phyloP scores from a whole-genome alignment of 2,329 filamentous ascomycete genomes.

The Alternaria atra region DNA sequence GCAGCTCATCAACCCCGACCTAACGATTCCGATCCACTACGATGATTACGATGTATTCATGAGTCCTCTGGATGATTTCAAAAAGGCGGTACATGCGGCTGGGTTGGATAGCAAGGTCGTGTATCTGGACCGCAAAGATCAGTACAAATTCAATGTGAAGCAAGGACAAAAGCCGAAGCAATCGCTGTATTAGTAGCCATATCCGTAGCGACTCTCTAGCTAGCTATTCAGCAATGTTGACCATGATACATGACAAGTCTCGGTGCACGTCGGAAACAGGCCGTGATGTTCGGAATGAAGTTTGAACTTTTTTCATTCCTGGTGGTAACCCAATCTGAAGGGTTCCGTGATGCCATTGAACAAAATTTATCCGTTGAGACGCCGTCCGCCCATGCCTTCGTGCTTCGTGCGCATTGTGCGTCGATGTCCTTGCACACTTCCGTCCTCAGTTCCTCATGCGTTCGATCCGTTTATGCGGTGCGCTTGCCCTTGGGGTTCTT shows the following conservation, averaged over 20 bases:
- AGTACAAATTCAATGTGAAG: constrained; percentile 64
- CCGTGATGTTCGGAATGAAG: constrained; percentile 27
- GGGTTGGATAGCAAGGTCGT: constrained; percentile 64
- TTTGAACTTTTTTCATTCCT: constrained; percentile 46
- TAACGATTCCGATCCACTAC: constrained; percentile 64
- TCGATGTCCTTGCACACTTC: constrained; percentile 18
- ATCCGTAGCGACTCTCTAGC: background rate
- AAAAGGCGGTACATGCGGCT: constrained; percentile 62
- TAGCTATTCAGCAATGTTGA: constrained; percentile 9
- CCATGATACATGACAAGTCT: constrained; percentile 2
- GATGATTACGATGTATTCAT: constrained; percentile 66
- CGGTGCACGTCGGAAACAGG: constrained; percentile 3
- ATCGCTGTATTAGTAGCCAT: constrained; percentile 15
- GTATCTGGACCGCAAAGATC: constrained; percentile 67
- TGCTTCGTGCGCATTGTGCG: constrained; percentile 25
- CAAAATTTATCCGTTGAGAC: constrained; percentile 44
- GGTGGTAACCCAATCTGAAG: constrained; percentile 30
- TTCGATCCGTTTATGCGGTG: constrained; percentile 36
- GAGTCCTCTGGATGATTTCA: constrained; percentile 68
- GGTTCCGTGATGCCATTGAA: constrained; percentile 45
- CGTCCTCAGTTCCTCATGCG: constrained; percentile 15
- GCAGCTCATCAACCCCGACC: constrained; percentile 65
- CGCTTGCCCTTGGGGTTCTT: constrained; percentile 69
- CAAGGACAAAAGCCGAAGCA: constrained; percentile 19
- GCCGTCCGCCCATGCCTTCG: constrained; percentile 40